Conservation (phyloP, 352 stramenopile species). For the Pythium sp. region DNA sequence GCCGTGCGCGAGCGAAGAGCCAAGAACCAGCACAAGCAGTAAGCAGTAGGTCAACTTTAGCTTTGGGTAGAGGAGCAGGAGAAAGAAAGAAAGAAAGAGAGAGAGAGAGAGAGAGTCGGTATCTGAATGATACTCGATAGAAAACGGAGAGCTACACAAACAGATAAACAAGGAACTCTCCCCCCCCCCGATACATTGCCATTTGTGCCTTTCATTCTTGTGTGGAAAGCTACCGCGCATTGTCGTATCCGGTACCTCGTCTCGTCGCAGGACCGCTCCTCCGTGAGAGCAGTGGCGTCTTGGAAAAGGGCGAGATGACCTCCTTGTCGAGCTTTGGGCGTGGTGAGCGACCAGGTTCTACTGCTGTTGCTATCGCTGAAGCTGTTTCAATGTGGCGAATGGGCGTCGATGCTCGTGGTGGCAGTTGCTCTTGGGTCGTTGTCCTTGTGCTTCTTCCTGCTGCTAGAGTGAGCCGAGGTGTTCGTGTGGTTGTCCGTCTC, state of each 20-base stretch:
- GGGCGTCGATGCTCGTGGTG: constrained; percentile 18
- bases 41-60: not conserved
- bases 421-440: constrained; percentile 4
- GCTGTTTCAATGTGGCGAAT: constrained; percentile 14
- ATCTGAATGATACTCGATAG: not conserved
- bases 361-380: not conserved
- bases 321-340: constrained; percentile 31
- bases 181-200: not conserved
- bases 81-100: not conserved
- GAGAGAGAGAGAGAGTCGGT: constrained; percentile 3
- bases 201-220: not conserved
- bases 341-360: constrained; percentile 34
- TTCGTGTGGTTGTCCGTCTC: not conserved
- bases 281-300: constrained; percentile 56
- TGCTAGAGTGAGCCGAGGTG: constrained; percentile 6
- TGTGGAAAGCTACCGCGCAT: constrained; percentile 37
- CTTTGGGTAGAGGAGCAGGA: not conserved
- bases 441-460: not conserved
- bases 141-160: constrained; percentile 3
- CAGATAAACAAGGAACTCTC: constrained; percentile 5
- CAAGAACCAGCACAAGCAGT: constrained; percentile 35
- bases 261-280: constrained; percentile 25
- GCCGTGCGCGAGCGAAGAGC: constrained; percentile 72
- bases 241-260: constrained; percentile 52
- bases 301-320: constrained; percentile 67